phyloP scores from a whole-genome alignment of 306 rosid genomes.

The Erythrophleum fordii region DNA sequence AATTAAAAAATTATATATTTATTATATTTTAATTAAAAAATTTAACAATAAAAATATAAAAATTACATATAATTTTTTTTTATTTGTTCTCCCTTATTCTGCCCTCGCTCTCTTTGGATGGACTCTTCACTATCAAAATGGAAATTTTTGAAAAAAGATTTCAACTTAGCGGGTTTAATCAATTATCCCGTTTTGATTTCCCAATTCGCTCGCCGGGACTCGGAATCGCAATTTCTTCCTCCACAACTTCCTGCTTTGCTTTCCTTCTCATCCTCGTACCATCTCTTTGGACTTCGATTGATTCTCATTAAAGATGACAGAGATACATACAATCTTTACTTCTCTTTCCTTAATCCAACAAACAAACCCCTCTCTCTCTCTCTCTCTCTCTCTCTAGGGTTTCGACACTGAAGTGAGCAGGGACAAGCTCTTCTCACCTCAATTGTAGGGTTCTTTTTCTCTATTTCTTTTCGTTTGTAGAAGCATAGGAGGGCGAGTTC shows the following conservation, averaged over 20 bases:
- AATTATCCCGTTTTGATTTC: neutral
- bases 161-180: neutral
- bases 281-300: constrained; percentile 34
- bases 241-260: neutral
- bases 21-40: too few relatives aligned
- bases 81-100: too few relatives aligned
- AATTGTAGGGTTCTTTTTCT: constrained; percentile 39
- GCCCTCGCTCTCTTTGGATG: too few relatives aligned
- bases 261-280: constrained; percentile 22
- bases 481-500: neutral
- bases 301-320: neutral
- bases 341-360: constrained; percentile 30
- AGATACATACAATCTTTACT: constrained; percentile 1
- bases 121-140: too few relatives aligned
- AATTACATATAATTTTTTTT: too few relatives aligned
- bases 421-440: constrained; percentile 14
- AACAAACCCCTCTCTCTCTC: constrained; percentile 17
- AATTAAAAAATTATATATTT: too few relatives aligned
- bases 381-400: constrained; percentile 57
- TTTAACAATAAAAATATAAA: too few relatives aligned
- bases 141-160: too few relatives aligned
- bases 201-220: neutral
- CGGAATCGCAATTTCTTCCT: constrained; percentile 23
- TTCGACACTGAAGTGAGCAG: constrained; percentile 38
- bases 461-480: neutral